Evolutionary conservation across 371 early-diverging fungal genomes (phyloP).

Genomic region (Rhizopus sp.): DNA sequence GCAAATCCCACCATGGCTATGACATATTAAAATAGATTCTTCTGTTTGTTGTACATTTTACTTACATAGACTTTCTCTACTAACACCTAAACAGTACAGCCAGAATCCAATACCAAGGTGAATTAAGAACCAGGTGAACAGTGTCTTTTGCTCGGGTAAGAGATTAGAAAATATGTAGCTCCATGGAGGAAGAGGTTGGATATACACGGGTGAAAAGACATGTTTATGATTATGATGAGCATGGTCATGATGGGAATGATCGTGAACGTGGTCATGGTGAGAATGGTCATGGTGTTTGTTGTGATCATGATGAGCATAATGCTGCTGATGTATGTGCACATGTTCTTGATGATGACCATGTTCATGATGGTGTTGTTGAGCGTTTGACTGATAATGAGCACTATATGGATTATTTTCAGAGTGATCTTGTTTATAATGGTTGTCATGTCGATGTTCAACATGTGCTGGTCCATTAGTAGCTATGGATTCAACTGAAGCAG

Average conservation of each 20-base stretch:
- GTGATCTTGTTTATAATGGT: conserved; percentile 4
- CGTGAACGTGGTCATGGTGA: conserved; percentile 23
- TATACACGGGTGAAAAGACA: conserved; percentile 35
- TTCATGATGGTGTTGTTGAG: conserved; percentile 1
- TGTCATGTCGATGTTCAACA: conserved; percentile 6
- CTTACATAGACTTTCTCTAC: conserved; percentile 56
- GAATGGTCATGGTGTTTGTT: conserved; percentile 22
- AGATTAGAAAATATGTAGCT: conserved; percentile 49
- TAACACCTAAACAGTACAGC: conserved; percentile 55
- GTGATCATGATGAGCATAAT: conserved; percentile 29
- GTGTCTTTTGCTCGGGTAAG: conserved; percentile 58
- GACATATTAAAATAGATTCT: not conserved
- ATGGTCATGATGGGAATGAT: conserved; percentile 24
- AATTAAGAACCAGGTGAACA: conserved; percentile 60
- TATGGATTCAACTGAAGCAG: not conserved
- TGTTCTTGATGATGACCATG: conserved; percentile 16
- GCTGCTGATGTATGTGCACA: conserved; percentile 18
- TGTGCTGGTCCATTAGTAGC: not conserved
- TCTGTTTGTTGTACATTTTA: not conserved
- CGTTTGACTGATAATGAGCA: conserved; percentile 3
- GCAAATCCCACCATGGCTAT: conserved; percentile 56
- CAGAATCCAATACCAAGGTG: conserved; percentile 51
- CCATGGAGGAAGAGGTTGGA: conserved; percentile 44
- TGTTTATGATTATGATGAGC: conserved; percentile 34
- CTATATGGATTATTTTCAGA: conserved; percentile 10